Base-by-base conservation (phyloP, 306 rosid genomes). In the Ziziphus jujuba region DNA sequence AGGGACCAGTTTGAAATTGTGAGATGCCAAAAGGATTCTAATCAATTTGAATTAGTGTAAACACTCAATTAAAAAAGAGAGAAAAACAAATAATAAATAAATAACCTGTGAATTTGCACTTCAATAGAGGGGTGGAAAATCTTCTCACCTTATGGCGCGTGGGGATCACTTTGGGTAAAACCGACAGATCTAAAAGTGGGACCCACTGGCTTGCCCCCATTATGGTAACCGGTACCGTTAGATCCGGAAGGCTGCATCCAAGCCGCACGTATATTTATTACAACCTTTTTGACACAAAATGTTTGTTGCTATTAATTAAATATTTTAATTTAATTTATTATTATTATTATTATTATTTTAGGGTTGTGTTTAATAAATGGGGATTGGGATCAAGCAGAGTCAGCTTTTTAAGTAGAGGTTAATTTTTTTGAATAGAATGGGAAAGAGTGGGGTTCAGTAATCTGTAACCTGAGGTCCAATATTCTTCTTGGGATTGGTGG, bases 401-500 rank as follows among this genome's bases (percentile, higher is more conserved):
- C 92, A 77, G 84, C 89, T 82, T 87, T 88, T 87, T 63, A 83
- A 85, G 72, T 84, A 70, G 84, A 40, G 43, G 82, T 17, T 45
- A 15, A 62, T 14, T 3, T 70, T 78, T 64, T 24, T 19, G 5
- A 49, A 69, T 4, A 35, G 43, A 17, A 50, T 66, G 66, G 74
- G 53, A 76, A 78, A 75, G 56, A 70, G 47, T 62, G 69, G 75
- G 56, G 73, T 52, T 84, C 81, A 63, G 82, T 79, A 75, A 81
- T 56, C 59, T 80, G 80, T 50, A 73, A 65, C 76, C 87, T 59
- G 77, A 79, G 72, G 79, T 84, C 87, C 92, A 87, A 90, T 87
- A 95, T 90, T 95, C 99, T 90, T 90, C 96, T 95, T 66, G 97
- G 99, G 99, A 95, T 95, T 82, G 99, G 50, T 79, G 86, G 73